Evolutionary conservation across 805 yeast species (phyloP).

Genomic region (Ascoidea rubescens): DNA sequence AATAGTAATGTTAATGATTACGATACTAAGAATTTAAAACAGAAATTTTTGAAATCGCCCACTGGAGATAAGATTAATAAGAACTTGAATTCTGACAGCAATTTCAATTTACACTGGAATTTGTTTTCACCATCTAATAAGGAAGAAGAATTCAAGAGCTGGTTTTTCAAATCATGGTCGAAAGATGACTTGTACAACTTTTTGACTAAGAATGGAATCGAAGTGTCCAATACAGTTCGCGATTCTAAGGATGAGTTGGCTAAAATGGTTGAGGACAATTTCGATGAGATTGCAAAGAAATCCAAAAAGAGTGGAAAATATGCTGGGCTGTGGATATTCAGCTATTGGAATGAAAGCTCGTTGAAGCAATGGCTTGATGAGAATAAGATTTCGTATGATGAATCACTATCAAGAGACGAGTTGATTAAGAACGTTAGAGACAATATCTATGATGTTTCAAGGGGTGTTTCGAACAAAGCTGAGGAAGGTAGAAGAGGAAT

Average conservation of each 20-base stretch:
- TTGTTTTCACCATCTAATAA: slow-evolving; percentile 3
- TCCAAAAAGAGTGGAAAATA: slow-evolving; percentile 31
- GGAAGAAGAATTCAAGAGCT: slow-evolving; percentile 17
- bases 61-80: too few species aligned
- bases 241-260: slow-evolving; percentile 25
- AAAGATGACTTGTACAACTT: slow-evolving; percentile 19
- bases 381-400: slow-evolving; percentile 24
- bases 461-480: slow-evolving; percentile 24
- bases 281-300: slow-evolving; percentile 26
- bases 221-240: slow-evolving; percentile 11
- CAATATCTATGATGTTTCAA: slow-evolving; percentile 29
- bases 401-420: slow-evolving; percentile 29
- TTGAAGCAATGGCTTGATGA: slow-evolving; percentile 34
- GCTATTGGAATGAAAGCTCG: slow-evolving; percentile 36
- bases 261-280: slow-evolving; percentile 21
- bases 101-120: too few species aligned
- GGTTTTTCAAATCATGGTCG: slow-evolving; percentile 39
- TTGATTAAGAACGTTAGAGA: slow-evolving; percentile 31
- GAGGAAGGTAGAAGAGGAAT: slow-evolving; percentile 22
- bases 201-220: slow-evolving; percentile 19
- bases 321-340: slow-evolving; percentile 38
- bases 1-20: slow-evolving; percentile 1
- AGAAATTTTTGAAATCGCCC: too few species aligned
- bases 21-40: not conserved
- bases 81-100: too few species aligned